A percentile compares a stretch with the other conserved stretches of the same genome.
phyloP scores from a whole-genome alignment of 495 filamentous ascomycete genomes.

The Aspergillus haitiensis region DNA sequence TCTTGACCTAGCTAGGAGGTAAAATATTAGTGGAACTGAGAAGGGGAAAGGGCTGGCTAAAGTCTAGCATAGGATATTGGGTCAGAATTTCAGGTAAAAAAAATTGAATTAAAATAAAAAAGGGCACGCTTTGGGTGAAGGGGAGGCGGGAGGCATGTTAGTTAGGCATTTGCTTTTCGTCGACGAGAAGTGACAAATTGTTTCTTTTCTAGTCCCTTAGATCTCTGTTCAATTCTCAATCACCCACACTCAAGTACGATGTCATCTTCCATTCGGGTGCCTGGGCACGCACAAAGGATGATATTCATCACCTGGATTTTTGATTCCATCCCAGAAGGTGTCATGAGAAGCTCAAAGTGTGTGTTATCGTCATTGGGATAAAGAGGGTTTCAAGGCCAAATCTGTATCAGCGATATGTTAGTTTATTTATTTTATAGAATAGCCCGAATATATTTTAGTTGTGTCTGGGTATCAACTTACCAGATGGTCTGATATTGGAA shows the following conservation, averaged over 20 bases:
- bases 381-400: conserved; percentile 1
- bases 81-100: too few species aligned
- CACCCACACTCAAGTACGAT: conserved; percentile 32
- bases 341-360: conserved; percentile 45
- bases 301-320: conserved; percentile 31
- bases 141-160: too few species aligned
- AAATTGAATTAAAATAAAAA: neutral
- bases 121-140: neutral
- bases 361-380: conserved; percentile 42
- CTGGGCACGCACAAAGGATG: conserved; percentile 32
- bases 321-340: conserved; percentile 24
- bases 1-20: too few species aligned
- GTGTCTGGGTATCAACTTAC: neutral
- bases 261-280: conserved; percentile 39
- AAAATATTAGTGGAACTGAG: too few species aligned
- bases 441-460: neutral
- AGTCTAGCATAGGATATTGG: too few species aligned
- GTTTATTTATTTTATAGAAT: neutral
- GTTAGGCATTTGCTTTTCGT: neutral
- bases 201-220: conserved; percentile 32
- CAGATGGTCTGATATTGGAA: conserved; percentile 6
- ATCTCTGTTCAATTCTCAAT: conserved; percentile 55
- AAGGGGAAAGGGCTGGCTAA: too few species aligned
- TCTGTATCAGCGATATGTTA: neutral
- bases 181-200: neutral